Percentiles rank a stretch among this genome's conserved stretches.
phyloP scores from a whole-genome alignment of 495 filamentous ascomycete species.

The Aspergillus campestris region DNA sequence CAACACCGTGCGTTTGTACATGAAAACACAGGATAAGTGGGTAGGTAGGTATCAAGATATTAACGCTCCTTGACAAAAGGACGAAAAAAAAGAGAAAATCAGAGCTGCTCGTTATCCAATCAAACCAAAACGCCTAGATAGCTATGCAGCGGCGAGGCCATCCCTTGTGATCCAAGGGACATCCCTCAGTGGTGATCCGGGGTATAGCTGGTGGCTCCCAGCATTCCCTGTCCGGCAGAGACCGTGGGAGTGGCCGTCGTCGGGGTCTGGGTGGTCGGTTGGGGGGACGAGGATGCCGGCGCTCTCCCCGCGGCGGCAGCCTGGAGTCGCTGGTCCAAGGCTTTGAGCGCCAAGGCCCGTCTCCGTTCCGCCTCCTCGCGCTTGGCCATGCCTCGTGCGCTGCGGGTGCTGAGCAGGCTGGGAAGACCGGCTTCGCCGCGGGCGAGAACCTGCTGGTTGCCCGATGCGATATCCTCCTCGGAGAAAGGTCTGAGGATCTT shows the following conservation, averaged over 20 bases:
- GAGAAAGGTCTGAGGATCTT: conserved; percentile 81
- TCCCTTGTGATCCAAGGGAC: too few species aligned
- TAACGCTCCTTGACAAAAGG: not conserved
- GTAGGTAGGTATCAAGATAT: too few species aligned
- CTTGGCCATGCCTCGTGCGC: conserved; percentile 40
- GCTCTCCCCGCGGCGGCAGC: conserved; percentile 55
- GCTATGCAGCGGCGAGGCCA: not conserved
- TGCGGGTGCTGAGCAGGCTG: conserved; percentile 43
- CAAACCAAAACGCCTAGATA: conserved; percentile 10
- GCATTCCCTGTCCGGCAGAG: conserved; percentile 35
- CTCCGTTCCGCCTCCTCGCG: conserved; percentile 89
- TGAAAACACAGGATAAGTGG: too few species aligned
- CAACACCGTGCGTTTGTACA: not conserved
- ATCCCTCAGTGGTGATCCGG: conserved; percentile 48
- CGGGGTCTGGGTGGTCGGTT: conserved; percentile 29
- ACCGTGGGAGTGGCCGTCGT: conserved; percentile 26
- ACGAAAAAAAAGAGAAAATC: not conserved
- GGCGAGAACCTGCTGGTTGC: conserved; percentile 61
- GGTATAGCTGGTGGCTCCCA: conserved; percentile 62
- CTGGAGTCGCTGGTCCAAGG: conserved; percentile 83
- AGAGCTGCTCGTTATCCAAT: conserved; percentile 1
- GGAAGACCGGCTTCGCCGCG: conserved; percentile 61
- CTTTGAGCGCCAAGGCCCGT: conserved; percentile 80
- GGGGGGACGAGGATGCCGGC: conserved; percentile 26
- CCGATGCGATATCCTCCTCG: conserved; percentile 70